A percentile compares a stretch with the other conserved stretches of the same genome.
Evolutionary conservation across 2,329 filamentous ascomycete species (phyloP).

Genomic region (Ceratocystis cubensis): DNA sequence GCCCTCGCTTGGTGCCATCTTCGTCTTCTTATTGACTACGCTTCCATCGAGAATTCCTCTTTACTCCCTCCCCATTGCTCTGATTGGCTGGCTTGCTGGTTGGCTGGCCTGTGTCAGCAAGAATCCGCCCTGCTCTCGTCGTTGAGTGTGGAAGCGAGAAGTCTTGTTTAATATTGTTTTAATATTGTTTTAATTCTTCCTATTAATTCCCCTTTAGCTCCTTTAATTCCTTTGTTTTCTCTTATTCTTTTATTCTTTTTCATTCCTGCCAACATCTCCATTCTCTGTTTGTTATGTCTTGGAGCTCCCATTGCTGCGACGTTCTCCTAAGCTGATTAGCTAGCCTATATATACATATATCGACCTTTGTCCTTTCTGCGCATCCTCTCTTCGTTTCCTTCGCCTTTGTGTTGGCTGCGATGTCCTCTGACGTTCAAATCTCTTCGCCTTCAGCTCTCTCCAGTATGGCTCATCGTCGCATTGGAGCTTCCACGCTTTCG

Average conservation of each 20-base stretch:
- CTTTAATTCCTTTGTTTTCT: not conserved
- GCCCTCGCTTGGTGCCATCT: not conserved
- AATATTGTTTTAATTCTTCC: not conserved
- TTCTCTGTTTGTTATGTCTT: not conserved
- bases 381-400: not conserved
- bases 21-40: not conserved
- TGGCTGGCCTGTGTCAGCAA: not conserved
- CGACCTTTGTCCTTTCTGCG: not conserved
- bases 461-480: not conserved
- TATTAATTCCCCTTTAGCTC: not conserved
- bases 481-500: not conserved
- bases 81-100: not conserved
- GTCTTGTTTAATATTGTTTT: too few species aligned
- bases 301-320: not conserved
- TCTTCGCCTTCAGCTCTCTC: not conserved
- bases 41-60: not conserved
- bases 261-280: not conserved
- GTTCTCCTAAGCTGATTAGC: not conserved
- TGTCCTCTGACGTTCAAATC: not conserved
- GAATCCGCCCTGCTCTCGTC: not conserved
- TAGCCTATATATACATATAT: not conserved
- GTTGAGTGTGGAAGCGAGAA: not conserved
- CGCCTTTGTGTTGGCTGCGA: not conserved
- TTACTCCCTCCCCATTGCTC: not conserved
- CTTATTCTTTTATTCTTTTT: conserved; percentile 19